Percentiles rank a stretch among this genome's conserved stretches.
Conservation (phyloP, 768 basidiomycete genomes). For the Mycena albidolilacea region DNA sequence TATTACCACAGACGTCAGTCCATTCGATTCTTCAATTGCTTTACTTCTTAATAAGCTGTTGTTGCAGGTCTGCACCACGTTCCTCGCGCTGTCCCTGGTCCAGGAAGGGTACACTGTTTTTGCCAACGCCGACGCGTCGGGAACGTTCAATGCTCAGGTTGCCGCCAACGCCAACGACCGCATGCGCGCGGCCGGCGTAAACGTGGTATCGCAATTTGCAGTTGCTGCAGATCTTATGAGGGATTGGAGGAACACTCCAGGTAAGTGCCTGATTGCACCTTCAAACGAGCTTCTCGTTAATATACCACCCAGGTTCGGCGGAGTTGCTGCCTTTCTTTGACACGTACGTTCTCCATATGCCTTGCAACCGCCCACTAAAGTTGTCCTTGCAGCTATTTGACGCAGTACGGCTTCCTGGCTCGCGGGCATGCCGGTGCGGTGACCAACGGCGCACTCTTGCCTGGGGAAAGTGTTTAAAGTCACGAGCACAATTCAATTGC, state of each 20-base stretch:
- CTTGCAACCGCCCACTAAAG: not conserved
- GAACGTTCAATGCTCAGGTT: conserved; percentile 55
- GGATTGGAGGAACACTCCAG: conserved; percentile 67
- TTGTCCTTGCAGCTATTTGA: conserved; percentile 45
- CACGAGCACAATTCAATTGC: not conserved
- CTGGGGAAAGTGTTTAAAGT: conserved; percentile 39
- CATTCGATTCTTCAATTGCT: not conserved
- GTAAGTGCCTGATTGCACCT: not conserved
- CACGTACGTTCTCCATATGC: conserved; percentile 50
- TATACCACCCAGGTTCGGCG: conserved; percentile 39
- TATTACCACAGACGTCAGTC: conserved; percentile 63
- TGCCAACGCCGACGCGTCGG: conserved; percentile 63
- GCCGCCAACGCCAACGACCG: conserved; percentile 63
- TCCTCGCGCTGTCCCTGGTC: conserved; percentile 62
- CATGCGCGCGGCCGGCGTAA: conserved; percentile 63
- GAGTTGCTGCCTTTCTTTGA: conserved; percentile 63
- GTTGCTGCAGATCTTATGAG: conserved; percentile 63
- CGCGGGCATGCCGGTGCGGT: conserved; percentile 51
- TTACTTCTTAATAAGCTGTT: not conserved
- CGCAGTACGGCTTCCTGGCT: conserved; percentile 49
- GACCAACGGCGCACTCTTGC: conserved; percentile 43
- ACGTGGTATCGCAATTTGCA: conserved; percentile 62
- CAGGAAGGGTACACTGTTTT: conserved; percentile 64
- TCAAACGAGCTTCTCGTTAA: not conserved
- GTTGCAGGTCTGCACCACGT: conserved; percentile 62